These are phyloP conservation scores for Penstemon newberryi DNA, from an alignment of 257 asterid species.

Conservation along the genomic window DNA sequence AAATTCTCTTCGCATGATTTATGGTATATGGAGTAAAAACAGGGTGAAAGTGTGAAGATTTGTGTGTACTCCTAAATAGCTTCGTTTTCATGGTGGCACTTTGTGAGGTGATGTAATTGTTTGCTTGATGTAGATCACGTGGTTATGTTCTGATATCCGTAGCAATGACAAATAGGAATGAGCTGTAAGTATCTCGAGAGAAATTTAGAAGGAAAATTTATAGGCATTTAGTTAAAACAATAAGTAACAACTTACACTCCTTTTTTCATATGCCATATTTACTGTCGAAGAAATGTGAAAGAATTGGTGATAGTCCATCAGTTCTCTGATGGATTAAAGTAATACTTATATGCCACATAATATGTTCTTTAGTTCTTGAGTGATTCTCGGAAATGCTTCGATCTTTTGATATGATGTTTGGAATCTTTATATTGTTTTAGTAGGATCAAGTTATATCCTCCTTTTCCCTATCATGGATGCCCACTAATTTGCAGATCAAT, in stretches of 20 bases:
- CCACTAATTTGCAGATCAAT: conserved; percentile 10
- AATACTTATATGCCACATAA: background rate
- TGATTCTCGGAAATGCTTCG: background rate
- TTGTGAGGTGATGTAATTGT: conserved; percentile 6
- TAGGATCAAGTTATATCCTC: background rate
- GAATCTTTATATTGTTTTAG: conserved; percentile 6
- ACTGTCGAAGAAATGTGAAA: background rate
- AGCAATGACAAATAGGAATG: background rate
- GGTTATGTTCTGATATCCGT: background rate
- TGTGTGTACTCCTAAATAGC: conserved; percentile 19
- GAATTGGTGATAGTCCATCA: conserved; percentile 1
- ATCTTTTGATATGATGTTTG: background rate
- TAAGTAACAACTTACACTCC: background rate
- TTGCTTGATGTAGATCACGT: background rate
- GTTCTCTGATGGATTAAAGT: background rate
- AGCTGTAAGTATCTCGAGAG: conserved; percentile 8
- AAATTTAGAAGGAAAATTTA: background rate
- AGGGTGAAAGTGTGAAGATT: conserved; percentile 3
- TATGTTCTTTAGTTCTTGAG: conserved; percentile 15
- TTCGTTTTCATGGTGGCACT: conserved; percentile 5
- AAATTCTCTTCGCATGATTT: conserved; percentile 32
- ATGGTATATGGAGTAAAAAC: conserved; percentile 7
- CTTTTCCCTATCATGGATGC: conserved; percentile 8
- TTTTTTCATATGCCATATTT: conserved; percentile 6
- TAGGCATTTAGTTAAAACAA: background rate